Conservation (phyloP, 1,284 basidiomycete species). For the Malassezia cuniculi region DNA sequence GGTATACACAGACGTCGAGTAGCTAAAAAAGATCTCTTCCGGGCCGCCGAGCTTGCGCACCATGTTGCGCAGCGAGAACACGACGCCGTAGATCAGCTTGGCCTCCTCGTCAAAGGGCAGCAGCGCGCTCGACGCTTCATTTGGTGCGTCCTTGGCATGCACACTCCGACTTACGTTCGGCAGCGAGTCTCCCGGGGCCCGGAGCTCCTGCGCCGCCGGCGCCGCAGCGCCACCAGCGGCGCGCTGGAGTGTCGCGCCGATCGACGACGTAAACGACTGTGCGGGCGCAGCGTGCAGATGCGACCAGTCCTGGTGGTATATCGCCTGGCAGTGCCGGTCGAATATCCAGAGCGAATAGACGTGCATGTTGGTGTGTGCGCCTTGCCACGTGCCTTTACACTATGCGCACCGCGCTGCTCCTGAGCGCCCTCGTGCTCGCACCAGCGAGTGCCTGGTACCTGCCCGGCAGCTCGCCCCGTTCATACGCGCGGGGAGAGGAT, state of each 20-base stretch:
- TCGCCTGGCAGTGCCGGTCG: slow-evolving; percentile 36
- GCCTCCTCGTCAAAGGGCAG: slow-evolving; percentile 86
- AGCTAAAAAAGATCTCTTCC: slow-evolving; percentile 70
- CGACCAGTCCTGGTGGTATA: slow-evolving; percentile 43
- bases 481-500: slow-evolving; percentile 38
- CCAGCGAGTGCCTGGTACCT: slow-evolving; percentile 39
- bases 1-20: slow-evolving; percentile 81
- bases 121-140: neutral
- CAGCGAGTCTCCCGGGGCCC: slow-evolving; percentile 13
- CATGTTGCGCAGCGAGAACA: slow-evolving; percentile 84
- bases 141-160: neutral
- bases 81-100: slow-evolving; percentile 90
- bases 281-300: slow-evolving; percentile 19
- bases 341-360: slow-evolving; percentile 43
- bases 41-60: slow-evolving; percentile 61
- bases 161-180: slow-evolving; percentile 16
- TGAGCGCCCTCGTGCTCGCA: neutral
- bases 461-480: slow-evolving; percentile 45
- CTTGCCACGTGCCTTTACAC: slow-evolving; percentile 1
- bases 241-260: slow-evolving; percentile 28
- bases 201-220: neutral
- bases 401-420: neutral
- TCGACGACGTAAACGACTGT: slow-evolving; percentile 20
- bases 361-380: slow-evolving; percentile 7
- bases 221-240: slow-evolving; percentile 10